phyloP scores from a whole-genome alignment of 1,139 yeast species.

The Hanseniaspora gamundiae region DNA sequence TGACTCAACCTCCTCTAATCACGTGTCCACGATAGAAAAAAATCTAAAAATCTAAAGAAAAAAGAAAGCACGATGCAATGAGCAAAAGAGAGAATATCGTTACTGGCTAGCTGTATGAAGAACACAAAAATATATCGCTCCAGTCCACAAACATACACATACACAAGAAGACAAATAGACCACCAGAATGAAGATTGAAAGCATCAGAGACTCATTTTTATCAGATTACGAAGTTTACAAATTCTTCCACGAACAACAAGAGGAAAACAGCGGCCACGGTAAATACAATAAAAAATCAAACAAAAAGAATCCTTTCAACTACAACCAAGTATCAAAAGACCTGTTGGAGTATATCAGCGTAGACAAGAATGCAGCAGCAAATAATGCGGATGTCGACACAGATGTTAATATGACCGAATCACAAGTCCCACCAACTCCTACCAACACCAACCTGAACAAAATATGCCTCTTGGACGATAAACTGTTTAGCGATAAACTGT shows the following conservation, averaged over 20 bases:
- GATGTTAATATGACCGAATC: conserved; percentile 8
- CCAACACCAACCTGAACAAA: conserved; percentile 14
- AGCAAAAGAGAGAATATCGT: no score
- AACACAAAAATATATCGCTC: no score
- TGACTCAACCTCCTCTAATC: no score
- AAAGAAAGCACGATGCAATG: no score
- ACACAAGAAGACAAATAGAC: background rate
- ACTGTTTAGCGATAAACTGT: conserved; percentile 42
- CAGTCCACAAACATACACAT: background rate
- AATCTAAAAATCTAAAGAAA: no score
- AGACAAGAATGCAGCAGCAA: conserved; percentile 17
- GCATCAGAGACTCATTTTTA: conserved; percentile 22
- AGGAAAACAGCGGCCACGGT: conserved; percentile 27
- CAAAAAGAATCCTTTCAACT: conserved; percentile 28
- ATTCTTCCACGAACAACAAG: conserved; percentile 21
- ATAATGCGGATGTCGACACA: conserved; percentile 5
- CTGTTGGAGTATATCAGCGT: conserved; percentile 28
- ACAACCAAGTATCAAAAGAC: conserved; percentile 64
- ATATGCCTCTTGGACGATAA: conserved; percentile 20
- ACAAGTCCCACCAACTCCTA: no score
- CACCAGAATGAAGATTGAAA: conserved; percentile 20
- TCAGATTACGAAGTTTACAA: conserved; percentile 27
- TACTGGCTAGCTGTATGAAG: no score
- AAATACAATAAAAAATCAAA: conserved; percentile 18
- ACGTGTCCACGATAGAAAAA: no score